Percentiles rank a stretch among this genome's conserved stretches.
These are phyloP conservation scores for Tarenaya hassleriana DNA, from an alignment of 345 rosid genomes.

Conservation along the genomic window DNA sequence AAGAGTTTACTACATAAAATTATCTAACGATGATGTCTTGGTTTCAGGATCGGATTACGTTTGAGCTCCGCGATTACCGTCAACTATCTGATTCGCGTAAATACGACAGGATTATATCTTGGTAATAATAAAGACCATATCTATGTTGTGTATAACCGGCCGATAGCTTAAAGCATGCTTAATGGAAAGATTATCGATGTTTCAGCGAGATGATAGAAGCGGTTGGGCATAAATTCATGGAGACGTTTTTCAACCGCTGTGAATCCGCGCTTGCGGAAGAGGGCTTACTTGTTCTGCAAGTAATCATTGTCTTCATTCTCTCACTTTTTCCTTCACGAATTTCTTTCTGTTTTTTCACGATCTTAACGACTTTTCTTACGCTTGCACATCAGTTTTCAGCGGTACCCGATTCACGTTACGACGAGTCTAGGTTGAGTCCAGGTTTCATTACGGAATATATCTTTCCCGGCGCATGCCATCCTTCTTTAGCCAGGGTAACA, in stretches of 20 bases:
- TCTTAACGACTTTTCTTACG: not conserved
- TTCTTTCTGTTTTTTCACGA: not conserved
- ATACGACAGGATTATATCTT: conserved; percentile 77
- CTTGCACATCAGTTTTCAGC: conserved; percentile 53
- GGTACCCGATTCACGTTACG: conserved; percentile 75
- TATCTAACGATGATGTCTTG: too few species aligned
- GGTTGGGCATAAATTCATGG: conserved; percentile 93
- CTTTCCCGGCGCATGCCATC: conserved; percentile 85
- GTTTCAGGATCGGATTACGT: conserved; percentile 55
- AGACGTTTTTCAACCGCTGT: conserved; percentile 61
- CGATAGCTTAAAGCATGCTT: not conserved
- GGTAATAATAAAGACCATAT: conserved; percentile 34
- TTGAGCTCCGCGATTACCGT: conserved; percentile 73
- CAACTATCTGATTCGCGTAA: conserved; percentile 46
- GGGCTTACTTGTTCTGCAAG: conserved; percentile 83
- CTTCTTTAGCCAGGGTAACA: conserved; percentile 70
- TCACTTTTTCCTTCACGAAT: not conserved
- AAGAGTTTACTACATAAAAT: too few species aligned
- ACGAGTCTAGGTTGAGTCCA: conserved; percentile 74
- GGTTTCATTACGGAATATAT: conserved; percentile 92
- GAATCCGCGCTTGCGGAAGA: conserved; percentile 72
- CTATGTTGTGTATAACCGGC: not conserved
- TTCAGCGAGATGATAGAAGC: conserved; percentile 90
- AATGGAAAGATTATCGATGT: not conserved
- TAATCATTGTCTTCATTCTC: conserved; percentile 20